These are phyloP conservation scores for Rubia tinctorum DNA, from an alignment of 305 asterid genomes.

Conservation along the genomic window DNA sequence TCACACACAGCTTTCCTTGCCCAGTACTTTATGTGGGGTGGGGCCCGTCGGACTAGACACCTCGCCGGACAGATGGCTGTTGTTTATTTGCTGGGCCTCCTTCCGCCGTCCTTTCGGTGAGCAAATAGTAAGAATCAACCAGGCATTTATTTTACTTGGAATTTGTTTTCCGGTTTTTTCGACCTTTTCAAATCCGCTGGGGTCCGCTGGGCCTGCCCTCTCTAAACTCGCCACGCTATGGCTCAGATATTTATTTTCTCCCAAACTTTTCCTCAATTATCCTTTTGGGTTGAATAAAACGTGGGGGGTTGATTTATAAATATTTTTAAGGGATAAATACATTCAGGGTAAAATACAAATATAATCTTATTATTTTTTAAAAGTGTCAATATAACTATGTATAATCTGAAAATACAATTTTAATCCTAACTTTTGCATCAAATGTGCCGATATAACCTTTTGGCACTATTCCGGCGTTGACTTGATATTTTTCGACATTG, in stretches of 20 bases:
- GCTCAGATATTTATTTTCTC: neutral
- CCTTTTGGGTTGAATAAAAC: neutral
- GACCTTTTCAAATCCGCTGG: conserved; percentile 13
- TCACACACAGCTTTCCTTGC: conserved; percentile 22
- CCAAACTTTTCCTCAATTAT: neutral
- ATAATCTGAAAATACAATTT: no score
- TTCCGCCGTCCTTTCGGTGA: conserved; percentile 27
- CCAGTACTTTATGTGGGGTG: conserved; percentile 23
- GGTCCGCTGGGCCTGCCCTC: conserved; percentile 17
- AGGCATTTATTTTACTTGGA: conserved; percentile 15
- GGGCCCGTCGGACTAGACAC: conserved; percentile 35
- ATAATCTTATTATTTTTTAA: no score
- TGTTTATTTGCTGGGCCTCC: conserved; percentile 19
- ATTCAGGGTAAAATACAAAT: no score
- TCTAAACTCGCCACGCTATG: conserved; percentile 24
- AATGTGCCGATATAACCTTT: no score
- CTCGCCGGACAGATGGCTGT: conserved; percentile 42
- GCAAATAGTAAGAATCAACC: conserved; percentile 8
- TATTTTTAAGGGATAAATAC: no score
- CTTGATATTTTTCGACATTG: no score
- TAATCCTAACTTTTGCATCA: no score
- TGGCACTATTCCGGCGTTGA: no score
- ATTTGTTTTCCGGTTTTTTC: neutral
- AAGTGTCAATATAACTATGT: no score
- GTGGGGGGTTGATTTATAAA: no score